Percentiles rank a stretch among this genome's conserved stretches.
These are phyloP conservation scores for Parathielavia appendiculata DNA, from an alignment of 495 filamentous ascomycete genomes.

Conservation along the genomic window DNA sequence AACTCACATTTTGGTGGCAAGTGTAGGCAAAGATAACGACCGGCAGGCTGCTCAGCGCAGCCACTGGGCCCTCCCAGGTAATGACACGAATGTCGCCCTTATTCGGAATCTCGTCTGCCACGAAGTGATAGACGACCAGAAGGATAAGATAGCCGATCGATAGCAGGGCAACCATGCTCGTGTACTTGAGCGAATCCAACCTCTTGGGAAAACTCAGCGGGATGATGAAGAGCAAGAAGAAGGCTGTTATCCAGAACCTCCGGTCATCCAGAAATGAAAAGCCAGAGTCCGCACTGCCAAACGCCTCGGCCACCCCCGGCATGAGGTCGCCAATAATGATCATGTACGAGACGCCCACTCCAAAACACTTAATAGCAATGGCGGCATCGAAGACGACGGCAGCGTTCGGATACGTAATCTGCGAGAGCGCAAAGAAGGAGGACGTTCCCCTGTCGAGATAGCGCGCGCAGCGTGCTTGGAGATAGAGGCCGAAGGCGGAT, in stretches of 20 bases:
- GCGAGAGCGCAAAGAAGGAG: conserved; percentile 88
- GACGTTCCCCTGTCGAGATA: conserved; percentile 79
- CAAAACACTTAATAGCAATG: conserved; percentile 97
- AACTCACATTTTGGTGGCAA: conserved; percentile 88
- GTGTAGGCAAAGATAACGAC: conserved; percentile 98
- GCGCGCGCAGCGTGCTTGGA: conserved; percentile 84
- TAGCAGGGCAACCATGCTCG: conserved; percentile 82
- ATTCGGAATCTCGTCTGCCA: conserved; percentile 68
- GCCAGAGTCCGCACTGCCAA: conserved; percentile 50
- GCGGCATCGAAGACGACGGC: conserved; percentile 93
- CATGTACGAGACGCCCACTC: conserved; percentile 92
- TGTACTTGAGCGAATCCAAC: conserved; percentile 94
- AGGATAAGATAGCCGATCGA: conserved; percentile 92
- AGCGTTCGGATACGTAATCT: conserved; percentile 94
- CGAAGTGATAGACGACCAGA: conserved; percentile 84
- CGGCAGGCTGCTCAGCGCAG: conserved; percentile 78
- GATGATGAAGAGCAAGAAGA: conserved; percentile 92
- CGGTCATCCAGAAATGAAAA: conserved; percentile 75
- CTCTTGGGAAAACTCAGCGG: conserved; percentile 86
- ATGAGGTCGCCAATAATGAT: conserved; percentile 98
- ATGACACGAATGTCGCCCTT: conserved; percentile 68
- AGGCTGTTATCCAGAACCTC: conserved; percentile 97
- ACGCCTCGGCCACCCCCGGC: conserved; percentile 82
- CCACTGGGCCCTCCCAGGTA: conserved; percentile 70
- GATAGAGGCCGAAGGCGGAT: conserved; percentile 88